A percentile compares a stretch with the other conserved stretches of the same genome.
These are phyloP conservation scores for Zoysia matrella DNA, from an alignment of 202 grass and related monocot species.

Conservation along the genomic window DNA sequence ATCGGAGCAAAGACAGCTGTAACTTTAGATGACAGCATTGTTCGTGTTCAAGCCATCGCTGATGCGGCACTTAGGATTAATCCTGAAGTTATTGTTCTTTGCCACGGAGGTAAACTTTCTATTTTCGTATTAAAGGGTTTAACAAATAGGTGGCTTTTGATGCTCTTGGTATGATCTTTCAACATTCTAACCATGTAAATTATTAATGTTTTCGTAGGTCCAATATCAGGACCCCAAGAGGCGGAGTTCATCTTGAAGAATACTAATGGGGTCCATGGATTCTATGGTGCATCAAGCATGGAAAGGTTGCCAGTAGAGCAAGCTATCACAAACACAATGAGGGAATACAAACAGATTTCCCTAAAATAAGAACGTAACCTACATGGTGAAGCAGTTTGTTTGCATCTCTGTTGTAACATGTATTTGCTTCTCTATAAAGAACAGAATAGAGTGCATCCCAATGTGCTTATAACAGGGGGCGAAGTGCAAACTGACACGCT, in stretches of 20 bases:
- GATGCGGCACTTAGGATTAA: constrained; percentile 78
- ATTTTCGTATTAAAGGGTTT: neutral
- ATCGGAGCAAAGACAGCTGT: constrained; percentile 85
- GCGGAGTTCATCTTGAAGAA: constrained; percentile 83
- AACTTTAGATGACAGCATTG: constrained; percentile 66
- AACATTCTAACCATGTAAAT: constrained; percentile 18
- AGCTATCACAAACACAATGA: constrained; percentile 86
- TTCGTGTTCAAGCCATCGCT: constrained; percentile 70
- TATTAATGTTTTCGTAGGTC: constrained; percentile 53
- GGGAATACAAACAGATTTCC: constrained; percentile 86
- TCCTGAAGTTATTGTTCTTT: constrained; percentile 81
- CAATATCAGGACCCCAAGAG: constrained; percentile 84
- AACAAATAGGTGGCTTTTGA: neutral
- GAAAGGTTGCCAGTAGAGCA: constrained; percentile 88
- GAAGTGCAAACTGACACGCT: no score
- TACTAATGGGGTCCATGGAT: constrained; percentile 82
- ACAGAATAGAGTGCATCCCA: no score
- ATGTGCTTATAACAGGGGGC: no score
- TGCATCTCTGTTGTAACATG: no score
- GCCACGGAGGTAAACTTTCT: constrained; percentile 75
- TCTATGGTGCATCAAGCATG: constrained; percentile 97
- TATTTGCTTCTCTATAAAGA: no score
- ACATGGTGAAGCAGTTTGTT: no score
- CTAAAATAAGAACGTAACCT: constrained; percentile 52
- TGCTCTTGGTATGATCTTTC: neutral